Evolutionary conservation across 1,139 yeast genomes (phyloP).

Genomic region (Candida albicans): DNA sequence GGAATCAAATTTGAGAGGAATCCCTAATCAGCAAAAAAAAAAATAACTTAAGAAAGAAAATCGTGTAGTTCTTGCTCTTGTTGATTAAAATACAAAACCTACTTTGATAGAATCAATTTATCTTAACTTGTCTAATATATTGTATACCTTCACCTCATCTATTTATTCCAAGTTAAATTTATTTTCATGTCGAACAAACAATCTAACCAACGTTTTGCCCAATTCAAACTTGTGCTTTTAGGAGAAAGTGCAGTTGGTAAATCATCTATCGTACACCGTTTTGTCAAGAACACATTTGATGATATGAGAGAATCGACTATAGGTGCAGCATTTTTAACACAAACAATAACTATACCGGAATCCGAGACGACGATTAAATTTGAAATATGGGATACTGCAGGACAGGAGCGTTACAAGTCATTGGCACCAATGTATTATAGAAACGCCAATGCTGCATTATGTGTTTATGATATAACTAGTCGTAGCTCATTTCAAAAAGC

Average conservation of each 20-base stretch:
- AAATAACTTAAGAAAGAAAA: no score
- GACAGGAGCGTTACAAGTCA: slow-evolving; percentile 49
- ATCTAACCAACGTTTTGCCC: slow-evolving; percentile 26
- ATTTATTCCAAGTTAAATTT: no score
- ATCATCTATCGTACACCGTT: slow-evolving; percentile 47
- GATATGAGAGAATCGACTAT: slow-evolving; percentile 93
- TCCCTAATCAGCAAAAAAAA: no score
- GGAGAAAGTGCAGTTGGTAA: slow-evolving; percentile 55
- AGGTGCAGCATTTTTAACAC: slow-evolving; percentile 96
- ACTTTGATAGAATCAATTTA: no score
- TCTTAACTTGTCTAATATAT: no score
- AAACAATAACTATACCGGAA: slow-evolving; percentile 58
- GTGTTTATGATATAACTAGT: slow-evolving; percentile 37
- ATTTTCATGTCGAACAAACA: slow-evolving; percentile 1
- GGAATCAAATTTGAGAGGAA: no score
- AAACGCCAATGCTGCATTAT: slow-evolving; percentile 42
- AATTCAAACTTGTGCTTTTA: slow-evolving; percentile 45
- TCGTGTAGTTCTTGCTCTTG: no score
- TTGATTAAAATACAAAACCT: no score
- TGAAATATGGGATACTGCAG: slow-evolving; percentile 55
- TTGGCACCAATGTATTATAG: slow-evolving; percentile 52
- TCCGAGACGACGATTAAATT: slow-evolving; percentile 40
- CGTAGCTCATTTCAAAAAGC: slow-evolving; percentile 78
- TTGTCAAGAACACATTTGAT: slow-evolving; percentile 76
- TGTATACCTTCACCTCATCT: no score